Base-by-base conservation (phyloP, 306 rosid genomes). In the Neltuma alba region DNA sequence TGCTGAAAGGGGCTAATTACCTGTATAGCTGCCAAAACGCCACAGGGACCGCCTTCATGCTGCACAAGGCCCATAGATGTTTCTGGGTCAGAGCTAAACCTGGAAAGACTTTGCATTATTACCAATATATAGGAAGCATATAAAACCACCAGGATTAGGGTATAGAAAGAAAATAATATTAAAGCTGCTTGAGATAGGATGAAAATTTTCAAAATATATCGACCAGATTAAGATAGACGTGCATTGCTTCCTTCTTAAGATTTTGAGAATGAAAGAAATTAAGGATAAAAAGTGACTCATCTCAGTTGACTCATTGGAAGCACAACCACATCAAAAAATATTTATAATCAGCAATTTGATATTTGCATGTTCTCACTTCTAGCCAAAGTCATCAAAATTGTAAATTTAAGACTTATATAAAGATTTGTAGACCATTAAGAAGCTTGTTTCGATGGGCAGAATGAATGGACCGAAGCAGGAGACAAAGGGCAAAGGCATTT, bases 31-130 rank as follows among this genome's bases (percentile, higher is more conserved):
- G 98, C 96, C 87, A 93, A 91, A 89, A 95, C 98, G 57, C 98
- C 99, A 88, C 99, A 95, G 72, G 99, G 99, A 78, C 99, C 98
- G 66, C 99, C 99, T 95, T 95, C 98, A 89, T 93, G 96, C 90
- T 95, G 99, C 91, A 95, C 99, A 72, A 95, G 88, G 72, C 99
- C 99, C 91, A 93, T 95, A 62, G 91, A 88, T 77, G 99, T 95
- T 87, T 81, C 86, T 66, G 82, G 84, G 83, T 86, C 89, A 79
- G 86, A 82, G 85, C 89, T 86, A 89, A 91, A 93, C 89, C 98
- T 93, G 67, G 61, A 85, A 78, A 80, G 83, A 80, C 65, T 77
- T 67, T 66, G 81, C n/a, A 34, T 69, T 48, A 84, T 85, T 78
- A 87, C 86, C 85, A 83, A 76, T 48, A 64, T 50, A 60, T 64